Evolutionary conservation across 164 flowering plant species (phyloP), one percentile per base, ranked within the genome.

Genomic region (Vitis rupestris): DNA sequence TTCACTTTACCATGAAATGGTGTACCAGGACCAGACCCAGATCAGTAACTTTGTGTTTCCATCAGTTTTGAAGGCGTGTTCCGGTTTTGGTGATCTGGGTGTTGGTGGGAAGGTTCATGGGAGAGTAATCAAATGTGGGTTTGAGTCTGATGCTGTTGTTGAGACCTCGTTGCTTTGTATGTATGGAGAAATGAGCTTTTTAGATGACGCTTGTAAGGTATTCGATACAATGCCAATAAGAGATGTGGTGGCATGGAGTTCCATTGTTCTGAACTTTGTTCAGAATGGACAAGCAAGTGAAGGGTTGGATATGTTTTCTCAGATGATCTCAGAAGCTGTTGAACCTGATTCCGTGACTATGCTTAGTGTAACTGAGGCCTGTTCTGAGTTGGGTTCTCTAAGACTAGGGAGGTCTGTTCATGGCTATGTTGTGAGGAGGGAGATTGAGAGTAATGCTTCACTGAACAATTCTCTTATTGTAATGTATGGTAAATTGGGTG

Each of bases 231-330:
- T 94, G 90, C 55, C 79, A 0, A 63, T 49, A 2, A 90, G 84
- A 68, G 97, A 92, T 74, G 78, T 85, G 37, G 89, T 94, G 69
- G 78, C 87, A 0, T 94, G 98, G 98, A 88, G 92, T 70, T 81
- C 92, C 0, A 81, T 88, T 50, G 68, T 91, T 50, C 79, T 75
- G 6, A 69, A 74, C 51, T 87, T 76, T 72, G 79, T 90, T 5
- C 84, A 74, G 52, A 82, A 82, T 78, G 91, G 85, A 27, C 59
- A 57, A 29, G 69, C 70, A 8, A 23, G 53, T 16, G 80, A 84
- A 65, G 94, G 84, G 15, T 62, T 91, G 71, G 82, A 79, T 59
- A 65, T 82, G 53, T 87, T 87, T 66, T 74, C 76, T 13, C 19
- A 57, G 63, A 90, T 93, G 98, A 72, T 82, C 2, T 56, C 16